A percentile compares a stretch with the other conserved stretches of the same genome.
These are phyloP conservation scores for Trichophyton equinum DNA, from an alignment of 2,329 filamentous ascomycete species.

Conservation along the genomic window DNA sequence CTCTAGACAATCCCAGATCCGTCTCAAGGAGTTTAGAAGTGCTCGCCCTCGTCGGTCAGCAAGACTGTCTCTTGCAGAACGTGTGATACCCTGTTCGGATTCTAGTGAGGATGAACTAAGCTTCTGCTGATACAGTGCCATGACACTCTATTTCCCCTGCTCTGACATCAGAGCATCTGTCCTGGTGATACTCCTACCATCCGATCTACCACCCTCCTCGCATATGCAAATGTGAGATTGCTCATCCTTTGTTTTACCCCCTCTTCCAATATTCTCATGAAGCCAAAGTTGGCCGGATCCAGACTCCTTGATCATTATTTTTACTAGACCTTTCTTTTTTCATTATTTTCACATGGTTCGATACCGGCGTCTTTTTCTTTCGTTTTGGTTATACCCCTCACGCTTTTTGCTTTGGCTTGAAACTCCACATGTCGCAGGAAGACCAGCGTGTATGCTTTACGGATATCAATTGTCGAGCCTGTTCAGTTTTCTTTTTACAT, in stretches of 20 bases:
- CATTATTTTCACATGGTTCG: not conserved
- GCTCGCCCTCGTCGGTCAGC: not conserved
- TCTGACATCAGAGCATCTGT: not conserved
- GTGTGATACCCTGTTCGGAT: conserved; percentile 3
- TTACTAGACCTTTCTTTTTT: not conserved
- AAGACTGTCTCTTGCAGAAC: not conserved
- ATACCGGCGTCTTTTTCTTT: not conserved
- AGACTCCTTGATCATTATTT: not conserved
- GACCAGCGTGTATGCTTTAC: not conserved
- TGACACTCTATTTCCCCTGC: not conserved
- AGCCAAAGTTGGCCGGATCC: not conserved
- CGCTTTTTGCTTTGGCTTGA: not conserved
- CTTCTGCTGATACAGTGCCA: conserved; percentile 4
- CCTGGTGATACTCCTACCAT: not conserved
- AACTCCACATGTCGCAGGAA: not conserved
- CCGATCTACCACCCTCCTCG: not conserved
- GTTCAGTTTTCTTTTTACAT: not conserved
- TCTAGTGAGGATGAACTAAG: conserved; percentile 13
- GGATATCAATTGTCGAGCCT: not conserved
- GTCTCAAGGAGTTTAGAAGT: not conserved
- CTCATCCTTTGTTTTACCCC: not conserved
- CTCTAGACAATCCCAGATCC: not conserved
- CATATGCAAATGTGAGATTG: not conserved
- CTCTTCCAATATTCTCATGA: not conserved
- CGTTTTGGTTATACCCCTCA: conserved; percentile 5